Evolutionary conservation across 208 protist species (phyloP), one percentile per base, ranked within the genome.

Genomic region (Kentomonas sorsogonicus): DNA sequence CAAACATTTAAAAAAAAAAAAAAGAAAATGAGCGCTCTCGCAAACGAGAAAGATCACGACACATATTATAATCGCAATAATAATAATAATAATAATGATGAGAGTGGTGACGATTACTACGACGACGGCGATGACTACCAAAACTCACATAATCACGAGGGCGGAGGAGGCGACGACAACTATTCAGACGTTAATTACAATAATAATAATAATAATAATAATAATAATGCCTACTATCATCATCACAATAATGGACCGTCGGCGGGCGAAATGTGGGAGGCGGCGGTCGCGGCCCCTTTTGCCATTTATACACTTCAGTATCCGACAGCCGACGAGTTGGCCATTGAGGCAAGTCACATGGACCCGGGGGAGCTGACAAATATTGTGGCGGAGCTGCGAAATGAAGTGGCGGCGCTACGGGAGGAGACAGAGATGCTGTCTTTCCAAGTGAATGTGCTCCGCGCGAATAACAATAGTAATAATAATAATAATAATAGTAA

Each of bases 401-500:
- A 74, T 16, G 83, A 94, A 44, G 74, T 92, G n/a, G 77, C 69
- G 10, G 58, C 72, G 23, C 64, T 94, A 25, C 53, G 65, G 10
- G 84, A 87, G 30, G 88, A 94, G 34, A 75, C 77, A 4, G 47
- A 60, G 0, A 62, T 89, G 10, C 67, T 94, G n/a, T 23, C 38
- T 0, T 44, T 63, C 31, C 56, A 82, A 25, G 77, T 64, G 15
- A 74, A 89, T 27, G 27, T 40, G 7, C 63, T 89, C 29, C 66
- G 66, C 23, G 29, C 60, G 45, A 30, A 57, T 7, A 55, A 60
- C 9, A 10, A 51, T 0, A 50, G 46, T 20, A 50, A 47, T 30
- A 51, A 4, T 7, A 38, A n/a, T 34, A 30, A 30, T n/a, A n/a
- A n/a, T n/a, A n/a, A n/a, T n/a, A n/a, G 39, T 34, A 55, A 39